Percentiles rank a stretch among this genome's conserved stretches.
phyloP scores from a whole-genome alignment of 179 eudicot species.

The Sideroxylon spinosum region DNA sequence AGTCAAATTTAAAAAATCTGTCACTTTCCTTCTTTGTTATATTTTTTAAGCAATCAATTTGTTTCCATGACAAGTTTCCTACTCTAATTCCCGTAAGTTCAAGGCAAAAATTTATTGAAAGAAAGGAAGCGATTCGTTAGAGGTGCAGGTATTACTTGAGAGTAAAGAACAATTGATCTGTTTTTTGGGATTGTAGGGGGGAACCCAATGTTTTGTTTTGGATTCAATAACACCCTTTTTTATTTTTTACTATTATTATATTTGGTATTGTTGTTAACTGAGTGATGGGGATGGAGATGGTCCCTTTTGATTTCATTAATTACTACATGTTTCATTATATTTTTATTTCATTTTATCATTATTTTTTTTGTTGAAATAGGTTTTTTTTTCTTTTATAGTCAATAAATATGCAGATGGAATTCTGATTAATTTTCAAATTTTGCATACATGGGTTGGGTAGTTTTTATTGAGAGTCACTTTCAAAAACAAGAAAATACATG shows the following conservation, averaged over 20 bases:
- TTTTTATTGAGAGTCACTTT: slow-evolving; percentile 16
- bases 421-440: slow-evolving; percentile 9
- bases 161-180: slow-evolving; percentile 19
- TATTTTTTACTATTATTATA: slow-evolving; percentile 21
- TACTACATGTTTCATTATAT: background rate
- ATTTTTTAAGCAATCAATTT: too few relatives aligned
- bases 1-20: too few relatives aligned
- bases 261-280: slow-evolving; percentile 16
- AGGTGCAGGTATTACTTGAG: slow-evolving; percentile 55
- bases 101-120: slow-evolving; percentile 24
- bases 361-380: background rate
- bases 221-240: slow-evolving; percentile 34
- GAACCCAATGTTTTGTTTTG: slow-evolving; percentile 93
- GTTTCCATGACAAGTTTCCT: background rate
- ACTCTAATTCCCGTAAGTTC: background rate
- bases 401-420: slow-evolving; percentile 17
- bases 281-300: slow-evolving; percentile 32
- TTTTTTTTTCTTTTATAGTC: slow-evolving; percentile 8
- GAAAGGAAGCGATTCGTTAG: slow-evolving; percentile 34
- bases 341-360: too few relatives aligned
- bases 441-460: slow-evolving; percentile 9
- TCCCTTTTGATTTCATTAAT: slow-evolving; percentile 12
- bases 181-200: slow-evolving; percentile 65
- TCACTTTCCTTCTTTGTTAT: background rate
- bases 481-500: slow-evolving; percentile 5